phyloP scores from a whole-genome alignment of 768 basidiomycete genomes.

The Tulasnella sp. region DNA sequence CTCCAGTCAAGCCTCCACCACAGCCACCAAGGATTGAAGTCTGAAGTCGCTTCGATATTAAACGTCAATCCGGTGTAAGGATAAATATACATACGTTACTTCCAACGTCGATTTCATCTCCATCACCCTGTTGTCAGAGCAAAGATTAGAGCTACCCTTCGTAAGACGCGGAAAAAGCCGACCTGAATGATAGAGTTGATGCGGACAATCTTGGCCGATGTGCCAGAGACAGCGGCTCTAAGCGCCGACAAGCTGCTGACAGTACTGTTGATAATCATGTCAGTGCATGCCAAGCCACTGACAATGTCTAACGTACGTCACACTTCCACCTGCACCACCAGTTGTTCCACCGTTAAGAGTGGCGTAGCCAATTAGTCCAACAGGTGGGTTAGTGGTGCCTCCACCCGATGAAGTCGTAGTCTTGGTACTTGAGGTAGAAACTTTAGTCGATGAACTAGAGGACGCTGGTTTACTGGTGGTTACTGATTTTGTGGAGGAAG shows the following conservation, averaged over 20 bases:
- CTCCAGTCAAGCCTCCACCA: constrained; percentile 4
- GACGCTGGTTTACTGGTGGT: too few species aligned
- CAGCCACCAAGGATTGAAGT: constrained; percentile 5
- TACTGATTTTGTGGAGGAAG: too few species aligned
- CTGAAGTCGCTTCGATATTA: too few species aligned
- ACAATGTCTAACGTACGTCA: constrained; percentile 12
- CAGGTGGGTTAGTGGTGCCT: too few species aligned
- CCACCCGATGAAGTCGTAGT: too few species aligned
- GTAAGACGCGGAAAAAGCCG: too few species aligned
- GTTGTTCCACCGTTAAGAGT: constrained; percentile 17
- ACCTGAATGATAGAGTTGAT: constrained; percentile 15
- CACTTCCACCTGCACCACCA: constrained; percentile 17
- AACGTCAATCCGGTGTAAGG: too few species aligned
- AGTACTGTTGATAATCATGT: not conserved
- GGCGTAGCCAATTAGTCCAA: constrained; percentile 15
- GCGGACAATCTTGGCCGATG: constrained; percentile 17
- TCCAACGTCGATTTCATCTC: constrained; percentile 7
- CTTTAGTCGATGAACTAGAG: too few species aligned
- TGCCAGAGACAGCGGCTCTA: constrained; percentile 16
- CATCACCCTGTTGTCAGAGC: too few species aligned
- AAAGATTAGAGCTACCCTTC: too few species aligned
- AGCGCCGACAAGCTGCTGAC: constrained; percentile 17
- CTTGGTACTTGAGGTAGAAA: too few species aligned
- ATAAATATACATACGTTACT: too few species aligned
- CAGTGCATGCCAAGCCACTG: not conserved